These are phyloP conservation scores for Xylaria cubensis DNA, from an alignment of 495 filamentous ascomycete species.

Conservation along the genomic window DNA sequence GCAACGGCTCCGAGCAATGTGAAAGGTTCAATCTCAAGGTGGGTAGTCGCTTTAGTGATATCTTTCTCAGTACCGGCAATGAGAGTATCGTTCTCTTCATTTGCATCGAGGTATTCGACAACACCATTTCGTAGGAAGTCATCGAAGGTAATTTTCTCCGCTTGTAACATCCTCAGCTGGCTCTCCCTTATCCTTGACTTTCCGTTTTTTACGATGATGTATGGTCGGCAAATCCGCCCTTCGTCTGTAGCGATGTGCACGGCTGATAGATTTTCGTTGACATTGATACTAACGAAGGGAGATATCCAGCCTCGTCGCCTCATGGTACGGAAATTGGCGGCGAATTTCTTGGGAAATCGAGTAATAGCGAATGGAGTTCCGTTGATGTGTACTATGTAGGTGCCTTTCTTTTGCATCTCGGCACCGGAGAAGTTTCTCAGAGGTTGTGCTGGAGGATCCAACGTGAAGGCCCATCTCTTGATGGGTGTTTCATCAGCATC, in stretches of 20 bases:
- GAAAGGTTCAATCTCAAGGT: conserved; percentile 97
- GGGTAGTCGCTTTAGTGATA: conserved; percentile 80
- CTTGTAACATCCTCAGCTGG: conserved; percentile 78
- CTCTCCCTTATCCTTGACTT: conserved; percentile 77
- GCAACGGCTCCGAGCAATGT: conserved; percentile 97
- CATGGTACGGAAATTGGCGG: conserved; percentile 80
- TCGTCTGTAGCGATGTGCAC: conserved; percentile 98
- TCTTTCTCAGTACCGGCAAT: conserved; percentile 88
- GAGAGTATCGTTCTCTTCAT: conserved; percentile 95
- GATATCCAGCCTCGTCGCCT: conserved; percentile 88
- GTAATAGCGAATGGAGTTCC: conserved; percentile 90
- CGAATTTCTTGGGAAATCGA: conserved; percentile 79
- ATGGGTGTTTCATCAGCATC: conserved; percentile 91
- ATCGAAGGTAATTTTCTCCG: conserved; percentile 84
- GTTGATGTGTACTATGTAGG: conserved; percentile 92
- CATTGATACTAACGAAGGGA: conserved; percentile 92
- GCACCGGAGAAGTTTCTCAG: conserved; percentile 73
- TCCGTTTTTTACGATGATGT: conserved; percentile 90
- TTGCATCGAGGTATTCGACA: conserved; percentile 96
- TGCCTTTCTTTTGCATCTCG: conserved; percentile 81
- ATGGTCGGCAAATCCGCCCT: conserved; percentile 90
- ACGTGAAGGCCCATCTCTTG: conserved; percentile 77
- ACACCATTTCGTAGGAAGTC: conserved; percentile 88
- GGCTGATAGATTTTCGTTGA: conserved; percentile 88
- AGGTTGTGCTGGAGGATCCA: conserved; percentile 62